A percentile compares a stretch with the other conserved stretches of the same genome.
Evolutionary conservation across 2,329 filamentous ascomycete genomes (phyloP).

Genomic region (Pyrenochaeta sp.): DNA sequence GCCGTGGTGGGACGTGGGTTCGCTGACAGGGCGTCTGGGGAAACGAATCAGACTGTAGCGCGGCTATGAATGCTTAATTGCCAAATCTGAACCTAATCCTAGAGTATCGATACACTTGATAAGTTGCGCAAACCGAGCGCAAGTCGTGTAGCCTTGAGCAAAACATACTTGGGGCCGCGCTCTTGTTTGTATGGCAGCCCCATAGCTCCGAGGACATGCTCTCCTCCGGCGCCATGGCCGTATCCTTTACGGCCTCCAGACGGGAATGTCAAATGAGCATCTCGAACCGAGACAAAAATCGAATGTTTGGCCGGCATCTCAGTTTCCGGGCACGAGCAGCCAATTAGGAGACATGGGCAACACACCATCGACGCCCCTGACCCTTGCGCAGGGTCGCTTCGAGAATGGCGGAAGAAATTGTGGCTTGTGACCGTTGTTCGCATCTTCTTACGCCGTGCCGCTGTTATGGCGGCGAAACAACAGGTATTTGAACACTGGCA

Average conservation of each 20-base stretch:
- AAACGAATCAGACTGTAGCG: not conserved
- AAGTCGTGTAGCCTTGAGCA: not conserved
- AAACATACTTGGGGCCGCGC: not conserved
- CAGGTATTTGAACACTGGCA: not conserved
- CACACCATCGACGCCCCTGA: not conserved
- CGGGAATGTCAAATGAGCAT: slow-evolving; percentile 2
- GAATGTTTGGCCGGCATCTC: slow-evolving; percentile 2
- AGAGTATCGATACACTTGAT: not conserved
- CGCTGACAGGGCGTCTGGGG: not conserved
- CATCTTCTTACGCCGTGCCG: not conserved
- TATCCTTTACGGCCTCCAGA: slow-evolving; percentile 2
- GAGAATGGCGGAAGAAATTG: not conserved
- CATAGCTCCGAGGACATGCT: not conserved
- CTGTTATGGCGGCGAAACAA: not conserved
- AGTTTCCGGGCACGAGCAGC: not conserved
- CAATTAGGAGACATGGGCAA: slow-evolving; percentile 1
- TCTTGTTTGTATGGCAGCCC: not conserved
- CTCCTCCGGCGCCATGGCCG: not conserved
- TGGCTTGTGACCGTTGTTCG: not conserved
- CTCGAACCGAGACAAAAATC: slow-evolving; percentile 2
- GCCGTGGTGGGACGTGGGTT: slow-evolving; percentile 10
- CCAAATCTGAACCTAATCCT: not conserved
- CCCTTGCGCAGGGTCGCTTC: slow-evolving; percentile 1
- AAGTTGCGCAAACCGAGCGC: not conserved
- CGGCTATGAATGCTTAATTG: not conserved